Conservation (phyloP, 2,329 filamentous ascomycete genomes). For the Alternaria burnsii region DNA sequence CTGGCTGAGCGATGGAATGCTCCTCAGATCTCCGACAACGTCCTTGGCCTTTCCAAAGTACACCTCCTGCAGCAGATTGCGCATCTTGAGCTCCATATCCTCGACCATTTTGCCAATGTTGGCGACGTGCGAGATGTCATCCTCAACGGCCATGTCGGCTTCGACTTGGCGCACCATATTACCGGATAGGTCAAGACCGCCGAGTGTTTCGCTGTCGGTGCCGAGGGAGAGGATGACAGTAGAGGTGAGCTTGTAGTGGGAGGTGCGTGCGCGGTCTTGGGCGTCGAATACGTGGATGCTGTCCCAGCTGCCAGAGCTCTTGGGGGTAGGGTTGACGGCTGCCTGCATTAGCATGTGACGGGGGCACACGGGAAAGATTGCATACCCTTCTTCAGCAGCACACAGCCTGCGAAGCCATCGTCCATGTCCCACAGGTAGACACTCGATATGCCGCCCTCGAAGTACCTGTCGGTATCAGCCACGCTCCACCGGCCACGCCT, state of each 20-base stretch:
- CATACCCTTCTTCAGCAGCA: slow-evolving; percentile 91
- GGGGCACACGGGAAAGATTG: slow-evolving; percentile 13
- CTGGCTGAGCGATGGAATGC: slow-evolving; percentile 83
- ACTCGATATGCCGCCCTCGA: slow-evolving; percentile 93
- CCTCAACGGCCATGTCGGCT: slow-evolving; percentile 86
- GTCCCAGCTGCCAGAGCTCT: slow-evolving; percentile 87
- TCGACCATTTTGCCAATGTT: slow-evolving; percentile 93
- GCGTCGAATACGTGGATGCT: slow-evolving; percentile 99
- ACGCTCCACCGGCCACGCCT: background rate
- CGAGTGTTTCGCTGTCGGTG: slow-evolving; percentile 71
- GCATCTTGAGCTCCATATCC: slow-evolving; percentile 99
- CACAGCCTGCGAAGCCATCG: slow-evolving; percentile 95
- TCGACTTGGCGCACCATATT: slow-evolving; percentile 99
- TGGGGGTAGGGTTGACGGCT: slow-evolving; percentile 73
- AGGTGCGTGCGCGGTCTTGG: slow-evolving; percentile 86
- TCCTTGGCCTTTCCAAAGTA: slow-evolving; percentile 99
- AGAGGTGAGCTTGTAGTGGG: slow-evolving; percentile 97
- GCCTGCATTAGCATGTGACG: slow-evolving; percentile 29
- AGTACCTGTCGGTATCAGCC: slow-evolving; percentile 66
- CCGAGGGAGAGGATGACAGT: slow-evolving; percentile 93
- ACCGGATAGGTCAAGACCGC: slow-evolving; percentile 89
- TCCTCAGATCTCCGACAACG: slow-evolving; percentile 93
- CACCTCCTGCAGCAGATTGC: slow-evolving; percentile 96
- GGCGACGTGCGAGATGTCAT: slow-evolving; percentile 90
- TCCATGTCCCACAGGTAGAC: slow-evolving; percentile 99